phyloP scores from a whole-genome alignment of 1,284 basidiomycete genomes.

The Naganishia albida region DNA sequence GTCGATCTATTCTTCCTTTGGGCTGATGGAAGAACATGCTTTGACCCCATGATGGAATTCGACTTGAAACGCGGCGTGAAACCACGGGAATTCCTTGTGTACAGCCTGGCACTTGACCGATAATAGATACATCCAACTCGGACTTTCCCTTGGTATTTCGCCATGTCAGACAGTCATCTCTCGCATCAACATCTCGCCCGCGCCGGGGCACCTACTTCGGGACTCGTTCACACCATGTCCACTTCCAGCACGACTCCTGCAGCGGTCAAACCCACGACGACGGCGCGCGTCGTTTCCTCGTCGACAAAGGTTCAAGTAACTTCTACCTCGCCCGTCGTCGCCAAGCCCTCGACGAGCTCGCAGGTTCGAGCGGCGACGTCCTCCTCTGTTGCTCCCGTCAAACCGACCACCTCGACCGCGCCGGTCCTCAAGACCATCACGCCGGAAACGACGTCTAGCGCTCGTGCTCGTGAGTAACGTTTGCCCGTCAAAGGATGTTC shows the following conservation, averaged over 20 bases:
- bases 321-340: not conserved
- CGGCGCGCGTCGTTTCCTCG: not conserved
- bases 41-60: not conserved
- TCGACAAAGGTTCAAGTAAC: not conserved
- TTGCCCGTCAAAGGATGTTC: not conserved
- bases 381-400: not conserved
- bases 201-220: constrained; percentile 25
- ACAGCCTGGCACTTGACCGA: not conserved
- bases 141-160: not conserved
- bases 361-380: constrained; percentile 9
- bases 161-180: constrained; percentile 4
- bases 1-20: not conserved
- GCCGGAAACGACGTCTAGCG: not conserved
- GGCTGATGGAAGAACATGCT: not conserved
- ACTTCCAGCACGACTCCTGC: constrained; percentile 3
- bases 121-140: not conserved
- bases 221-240: constrained; percentile 13
- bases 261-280: not conserved
- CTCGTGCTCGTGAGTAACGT: not conserved
- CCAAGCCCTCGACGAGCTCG: constrained; percentile 12
- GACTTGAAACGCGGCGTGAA: constrained; percentile 2
- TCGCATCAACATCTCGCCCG: constrained; percentile 16
- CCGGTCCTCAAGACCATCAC: constrained; percentile 2
- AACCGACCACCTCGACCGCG: not conserved
- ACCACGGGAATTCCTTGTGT: not conserved